Base-by-base conservation (phyloP, 2,329 filamentous ascomycete genomes). In the Paecilomyces fulvus region DNA sequence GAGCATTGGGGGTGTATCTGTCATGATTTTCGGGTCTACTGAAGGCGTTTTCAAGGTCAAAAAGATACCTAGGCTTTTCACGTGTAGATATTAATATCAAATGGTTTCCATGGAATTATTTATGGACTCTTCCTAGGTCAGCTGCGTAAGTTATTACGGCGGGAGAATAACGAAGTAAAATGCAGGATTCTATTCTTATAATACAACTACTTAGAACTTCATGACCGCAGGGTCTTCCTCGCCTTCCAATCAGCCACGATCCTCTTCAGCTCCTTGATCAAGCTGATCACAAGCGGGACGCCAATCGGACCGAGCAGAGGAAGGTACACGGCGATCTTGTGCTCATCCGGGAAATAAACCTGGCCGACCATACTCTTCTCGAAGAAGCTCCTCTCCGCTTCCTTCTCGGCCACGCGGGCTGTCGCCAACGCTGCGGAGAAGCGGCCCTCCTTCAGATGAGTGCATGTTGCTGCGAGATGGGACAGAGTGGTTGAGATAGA, bases 321-420 rank as follows among this genome's bases (percentile, higher is more conserved):
- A 64, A 99, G 75, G 70, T 99, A 99, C 0, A 99, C 94, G 0
- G 94, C 94, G 23, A 99, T 84, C 73, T 97, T 99, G 73, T 99
- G 94, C 75, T 99, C 94, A 67, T 99, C 94, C 0, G 94, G 94
- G 72, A 99, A 99, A 73, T 97, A 99, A 1, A 97, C 86, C 75
- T 97, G 94, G 0, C 92, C 94, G 11, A 99, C 94, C 94, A 99
- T 99, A 67, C 89, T 95, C 75, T 95, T 95, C 74, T 99, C 94
- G 64, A 99, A 99, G 73, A 99, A 99, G 0, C 92, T 92, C 59
- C 88, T 85, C 71, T 99, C 94, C 0, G 91, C 92, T 68, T 95
- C 90, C 2, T 84, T 82, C 73, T 96, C 92, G 5, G 94, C 94
- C 51, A 90, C 84, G 9, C 89, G 83, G 0, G 92, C 92, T 69